Percentiles rank a stretch among this genome's conserved stretches.
phyloP scores from a whole-genome alignment of 306 rosid genomes.

The Crataegus laevigata region DNA sequence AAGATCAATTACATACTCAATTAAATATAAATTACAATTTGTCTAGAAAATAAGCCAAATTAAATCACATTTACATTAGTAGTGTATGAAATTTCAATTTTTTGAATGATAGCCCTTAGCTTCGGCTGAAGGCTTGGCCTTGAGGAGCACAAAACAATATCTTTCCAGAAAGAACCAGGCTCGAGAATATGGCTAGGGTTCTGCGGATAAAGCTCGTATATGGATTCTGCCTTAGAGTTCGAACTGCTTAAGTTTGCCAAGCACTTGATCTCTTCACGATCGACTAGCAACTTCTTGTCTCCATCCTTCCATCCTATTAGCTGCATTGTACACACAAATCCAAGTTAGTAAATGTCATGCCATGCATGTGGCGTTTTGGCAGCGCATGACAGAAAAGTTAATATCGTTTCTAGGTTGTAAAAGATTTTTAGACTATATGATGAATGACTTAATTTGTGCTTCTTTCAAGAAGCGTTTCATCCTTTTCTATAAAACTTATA shows the following conservation, averaged over 20 bases:
- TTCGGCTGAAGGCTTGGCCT: slow-evolving; percentile 40
- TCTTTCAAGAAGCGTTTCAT: no score
- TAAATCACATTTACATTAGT: no score
- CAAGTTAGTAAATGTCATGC: background rate
- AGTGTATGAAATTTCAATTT: slow-evolving; percentile 28
- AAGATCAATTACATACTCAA: no score
- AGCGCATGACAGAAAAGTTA: no score
- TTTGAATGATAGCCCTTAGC: slow-evolving; percentile 40
- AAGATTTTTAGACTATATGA: background rate
- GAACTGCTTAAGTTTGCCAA: slow-evolving; percentile 36
- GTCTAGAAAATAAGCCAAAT: no score
- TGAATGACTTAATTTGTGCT: no score
- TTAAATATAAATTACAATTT: no score
- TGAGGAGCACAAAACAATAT: slow-evolving; percentile 40
- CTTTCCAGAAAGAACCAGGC: slow-evolving; percentile 61
- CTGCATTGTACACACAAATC: slow-evolving; percentile 27
- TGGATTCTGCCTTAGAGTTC: slow-evolving; percentile 64
- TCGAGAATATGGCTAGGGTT: slow-evolving; percentile 22
- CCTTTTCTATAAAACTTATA: no score
- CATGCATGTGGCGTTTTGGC: no score
- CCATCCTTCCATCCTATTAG: slow-evolving; percentile 70
- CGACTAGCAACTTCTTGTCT: slow-evolving; percentile 41
- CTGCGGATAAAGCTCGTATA: slow-evolving; percentile 51
- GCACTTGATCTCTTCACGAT: slow-evolving; percentile 44
- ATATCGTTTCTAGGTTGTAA: no score